Evolutionary conservation across 2,329 filamentous ascomycete species (phyloP).

Genomic region (Colletotrichum scovillei): DNA sequence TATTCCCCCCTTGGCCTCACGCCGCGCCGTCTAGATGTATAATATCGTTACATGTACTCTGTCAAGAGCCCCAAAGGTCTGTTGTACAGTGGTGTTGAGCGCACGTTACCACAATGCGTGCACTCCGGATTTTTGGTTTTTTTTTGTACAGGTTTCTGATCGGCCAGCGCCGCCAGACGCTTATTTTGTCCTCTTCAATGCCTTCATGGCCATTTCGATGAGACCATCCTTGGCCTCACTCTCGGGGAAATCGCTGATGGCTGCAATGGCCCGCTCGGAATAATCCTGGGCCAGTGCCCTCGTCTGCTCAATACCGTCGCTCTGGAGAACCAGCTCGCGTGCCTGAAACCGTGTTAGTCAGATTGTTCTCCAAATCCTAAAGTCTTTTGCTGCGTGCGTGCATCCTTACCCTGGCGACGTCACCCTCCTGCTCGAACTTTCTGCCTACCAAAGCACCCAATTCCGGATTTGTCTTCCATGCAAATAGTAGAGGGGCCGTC

Average conservation of each 20-base stretch:
- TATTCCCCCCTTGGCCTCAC: neutral
- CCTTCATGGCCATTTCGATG: constrained; percentile 93
- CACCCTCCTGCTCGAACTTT: constrained; percentile 86
- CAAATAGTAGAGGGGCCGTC: constrained; percentile 93
- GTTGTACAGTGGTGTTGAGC: constrained; percentile 32
- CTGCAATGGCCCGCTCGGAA: constrained; percentile 84
- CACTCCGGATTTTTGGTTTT: constrained; percentile 18
- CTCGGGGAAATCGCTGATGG: constrained; percentile 88
- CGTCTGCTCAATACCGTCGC: constrained; percentile 92
- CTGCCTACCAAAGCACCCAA: constrained; percentile 89
- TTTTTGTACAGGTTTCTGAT: constrained; percentile 23
- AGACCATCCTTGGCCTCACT: constrained; percentile 94
- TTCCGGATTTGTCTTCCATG: constrained; percentile 90
- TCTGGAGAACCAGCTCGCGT: constrained; percentile 83
- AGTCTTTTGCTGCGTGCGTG: neutral
- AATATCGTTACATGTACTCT: constrained; percentile 37
- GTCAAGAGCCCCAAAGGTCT: constrained; percentile 24
- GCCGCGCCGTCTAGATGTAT: constrained; percentile 32
- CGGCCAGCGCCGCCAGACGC: neutral
- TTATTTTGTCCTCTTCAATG: constrained; percentile 88
- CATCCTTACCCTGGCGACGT: constrained; percentile 80
- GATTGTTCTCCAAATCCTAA: constrained; percentile 28
- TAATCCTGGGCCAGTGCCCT: constrained; percentile 91
- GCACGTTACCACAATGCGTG: constrained; percentile 31
- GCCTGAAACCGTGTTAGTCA: constrained; percentile 67